These are phyloP conservation scores for Lachnellula arida DNA, from an alignment of 2,329 filamentous ascomycete genomes.

Conservation along the genomic window DNA sequence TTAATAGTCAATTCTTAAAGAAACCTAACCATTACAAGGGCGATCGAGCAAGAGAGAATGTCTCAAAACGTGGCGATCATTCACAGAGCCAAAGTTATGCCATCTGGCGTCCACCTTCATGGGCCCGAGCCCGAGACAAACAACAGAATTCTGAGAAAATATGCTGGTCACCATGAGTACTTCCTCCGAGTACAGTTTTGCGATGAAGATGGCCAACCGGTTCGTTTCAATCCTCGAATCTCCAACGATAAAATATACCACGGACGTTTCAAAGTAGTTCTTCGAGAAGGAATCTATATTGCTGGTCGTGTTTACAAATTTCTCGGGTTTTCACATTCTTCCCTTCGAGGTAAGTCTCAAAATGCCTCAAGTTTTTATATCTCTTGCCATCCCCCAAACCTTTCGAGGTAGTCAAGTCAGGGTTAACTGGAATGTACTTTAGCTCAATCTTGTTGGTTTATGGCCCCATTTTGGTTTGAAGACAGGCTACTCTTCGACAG, in stretches of 20 bases:
- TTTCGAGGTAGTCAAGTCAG: no score
- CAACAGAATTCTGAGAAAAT: slow-evolving; percentile 68
- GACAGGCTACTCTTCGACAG: slow-evolving; percentile 32
- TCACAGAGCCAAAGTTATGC: slow-evolving; percentile 45
- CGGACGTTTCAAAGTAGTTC: slow-evolving; percentile 54
- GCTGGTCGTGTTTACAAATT: slow-evolving; percentile 61
- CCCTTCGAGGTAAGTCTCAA: slow-evolving; percentile 45
- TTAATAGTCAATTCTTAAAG: no score
- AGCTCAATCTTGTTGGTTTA: slow-evolving; percentile 66
- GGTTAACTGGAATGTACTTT: background rate
- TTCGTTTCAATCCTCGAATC: slow-evolving; percentile 52
- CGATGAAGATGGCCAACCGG: slow-evolving; percentile 65
- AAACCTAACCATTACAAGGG: slow-evolving; percentile 15
- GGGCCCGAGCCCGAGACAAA: slow-evolving; percentile 63
- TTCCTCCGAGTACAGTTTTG: slow-evolving; percentile 69
- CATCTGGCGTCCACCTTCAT: slow-evolving; percentile 50
- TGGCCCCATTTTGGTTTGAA: slow-evolving; percentile 42
- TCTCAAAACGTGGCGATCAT: slow-evolving; percentile 25
- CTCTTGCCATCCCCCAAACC: no score
- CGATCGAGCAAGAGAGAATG: slow-evolving; percentile 9
- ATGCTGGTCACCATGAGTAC: slow-evolving; percentile 51
- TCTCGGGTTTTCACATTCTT: slow-evolving; percentile 76
- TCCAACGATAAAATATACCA: slow-evolving; percentile 49
- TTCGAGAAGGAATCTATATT: slow-evolving; percentile 56
- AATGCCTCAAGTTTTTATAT: background rate